Conservation (phyloP, 305 asterid species). For the Ajuga reptans region DNA sequence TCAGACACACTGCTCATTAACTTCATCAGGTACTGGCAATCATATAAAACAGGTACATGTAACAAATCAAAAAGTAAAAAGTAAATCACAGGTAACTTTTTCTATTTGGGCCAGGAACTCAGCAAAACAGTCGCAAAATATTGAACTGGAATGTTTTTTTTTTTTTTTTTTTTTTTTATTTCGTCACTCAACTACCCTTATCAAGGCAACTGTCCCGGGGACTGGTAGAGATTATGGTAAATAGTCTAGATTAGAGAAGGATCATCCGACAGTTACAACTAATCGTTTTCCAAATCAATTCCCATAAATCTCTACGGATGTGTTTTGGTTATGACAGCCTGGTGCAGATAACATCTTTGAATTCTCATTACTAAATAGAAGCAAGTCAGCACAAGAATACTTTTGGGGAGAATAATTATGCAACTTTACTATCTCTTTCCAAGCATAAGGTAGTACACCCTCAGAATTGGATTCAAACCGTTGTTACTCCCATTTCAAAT, state of each 20-base stretch:
- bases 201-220: not conserved
- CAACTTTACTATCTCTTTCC: not conserved
- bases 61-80: not conserved
- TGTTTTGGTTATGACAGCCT: not conserved
- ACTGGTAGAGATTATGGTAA: not conserved
- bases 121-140: not conserved
- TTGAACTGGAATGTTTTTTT: not conserved
- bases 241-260: not conserved
- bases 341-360: not conserved
- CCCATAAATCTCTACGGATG: not conserved
- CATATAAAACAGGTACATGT: not conserved
- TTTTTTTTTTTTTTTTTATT: too few species aligned
- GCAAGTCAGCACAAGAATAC: not conserved
- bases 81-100: not conserved
- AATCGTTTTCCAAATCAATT: not conserved
- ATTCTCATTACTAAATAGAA: not conserved
- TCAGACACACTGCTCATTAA: constrained; percentile 12
- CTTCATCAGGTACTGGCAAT: not conserved
- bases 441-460: not conserved
- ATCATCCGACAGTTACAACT: not conserved
- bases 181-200: not conserved
- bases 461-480: not conserved
- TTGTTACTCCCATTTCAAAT: not conserved
- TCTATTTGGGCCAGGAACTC: not conserved
- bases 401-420: not conserved